Evolutionary conservation across 2,329 filamentous ascomycete species (phyloP).

Genomic region (Davidsoniella australis): DNA sequence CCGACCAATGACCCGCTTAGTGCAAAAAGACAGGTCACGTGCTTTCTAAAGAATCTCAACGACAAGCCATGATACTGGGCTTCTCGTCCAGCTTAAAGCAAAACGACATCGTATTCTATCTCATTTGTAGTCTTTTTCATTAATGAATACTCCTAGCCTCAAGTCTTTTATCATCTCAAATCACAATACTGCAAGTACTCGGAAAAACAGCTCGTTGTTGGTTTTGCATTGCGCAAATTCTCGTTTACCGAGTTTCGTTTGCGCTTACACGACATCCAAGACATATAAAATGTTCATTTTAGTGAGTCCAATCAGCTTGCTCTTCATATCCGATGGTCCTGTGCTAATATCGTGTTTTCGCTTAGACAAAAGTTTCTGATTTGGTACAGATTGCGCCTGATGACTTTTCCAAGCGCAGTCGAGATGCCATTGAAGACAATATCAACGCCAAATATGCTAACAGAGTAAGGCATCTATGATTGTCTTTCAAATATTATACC

Average conservation of each 20-base stretch:
- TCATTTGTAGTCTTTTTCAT: background rate
- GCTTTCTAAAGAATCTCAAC: background rate
- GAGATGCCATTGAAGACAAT: constrained; percentile 80
- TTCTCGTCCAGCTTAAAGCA: background rate
- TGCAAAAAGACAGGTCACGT: constrained; percentile 2
- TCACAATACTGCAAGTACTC: too few species aligned
- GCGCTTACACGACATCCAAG: background rate
- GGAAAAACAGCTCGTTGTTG: too few species aligned
- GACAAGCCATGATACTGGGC: background rate
- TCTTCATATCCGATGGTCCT: background rate
- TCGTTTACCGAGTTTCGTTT: too few species aligned
- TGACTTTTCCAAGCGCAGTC: constrained; percentile 71
- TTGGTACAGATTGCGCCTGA: constrained; percentile 82
- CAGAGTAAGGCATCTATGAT: constrained; percentile 36
- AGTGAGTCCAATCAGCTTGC: constrained; percentile 19
- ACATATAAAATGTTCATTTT: constrained; percentile 29
- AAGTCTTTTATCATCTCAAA: background rate
- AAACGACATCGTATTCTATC: background rate
- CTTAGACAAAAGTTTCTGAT: constrained; percentile 80
- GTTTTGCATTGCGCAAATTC: too few species aligned
- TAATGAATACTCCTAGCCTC: background rate
- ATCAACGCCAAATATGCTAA: constrained; percentile 96
- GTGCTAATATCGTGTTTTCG: constrained; percentile 2
- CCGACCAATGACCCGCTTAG: background rate
- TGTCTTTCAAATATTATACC: background rate